Conservation (phyloP, 2,329 filamentous ascomycete species). For the Sordariomycetes sp. region DNA sequence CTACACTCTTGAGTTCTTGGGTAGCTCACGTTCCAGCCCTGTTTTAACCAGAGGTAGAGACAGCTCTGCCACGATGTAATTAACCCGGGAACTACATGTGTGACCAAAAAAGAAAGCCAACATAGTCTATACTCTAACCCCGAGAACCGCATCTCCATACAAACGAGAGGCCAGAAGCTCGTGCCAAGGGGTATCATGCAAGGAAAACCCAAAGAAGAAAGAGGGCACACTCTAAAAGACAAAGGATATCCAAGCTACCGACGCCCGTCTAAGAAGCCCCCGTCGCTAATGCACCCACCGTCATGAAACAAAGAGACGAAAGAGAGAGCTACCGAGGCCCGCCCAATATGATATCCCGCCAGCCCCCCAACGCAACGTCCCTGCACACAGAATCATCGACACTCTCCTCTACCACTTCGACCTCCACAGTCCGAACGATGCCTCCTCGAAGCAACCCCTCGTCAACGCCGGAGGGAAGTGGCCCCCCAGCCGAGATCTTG, state of each 20-base stretch:
- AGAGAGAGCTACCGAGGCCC: background rate
- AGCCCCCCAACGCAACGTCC: background rate
- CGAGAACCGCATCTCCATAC: conserved; percentile 41
- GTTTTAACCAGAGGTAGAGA: no score
- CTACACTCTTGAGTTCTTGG: no score
- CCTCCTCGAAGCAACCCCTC: background rate
- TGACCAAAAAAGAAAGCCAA: background rate
- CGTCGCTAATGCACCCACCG: background rate
- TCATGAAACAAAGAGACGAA: background rate
- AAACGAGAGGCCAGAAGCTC: conserved; percentile 8
- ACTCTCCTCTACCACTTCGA: conserved; percentile 6
- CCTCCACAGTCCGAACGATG: conserved; percentile 7
- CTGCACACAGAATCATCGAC: conserved; percentile 2
- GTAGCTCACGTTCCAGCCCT: no score
- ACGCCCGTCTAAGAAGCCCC: background rate
- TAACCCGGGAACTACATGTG: no score
- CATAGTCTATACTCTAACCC: background rate
- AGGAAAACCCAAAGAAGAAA: background rate
- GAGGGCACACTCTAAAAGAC: no score
- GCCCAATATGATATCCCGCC: background rate
- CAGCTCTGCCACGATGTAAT: no score
- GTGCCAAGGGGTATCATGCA: background rate
- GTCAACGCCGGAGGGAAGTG: background rate
- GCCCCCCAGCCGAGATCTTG: background rate
- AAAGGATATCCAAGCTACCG: no score